phyloP scores from a whole-genome alignment of 2,329 filamentous ascomycete species.

The Beauveria bassiana region DNA sequence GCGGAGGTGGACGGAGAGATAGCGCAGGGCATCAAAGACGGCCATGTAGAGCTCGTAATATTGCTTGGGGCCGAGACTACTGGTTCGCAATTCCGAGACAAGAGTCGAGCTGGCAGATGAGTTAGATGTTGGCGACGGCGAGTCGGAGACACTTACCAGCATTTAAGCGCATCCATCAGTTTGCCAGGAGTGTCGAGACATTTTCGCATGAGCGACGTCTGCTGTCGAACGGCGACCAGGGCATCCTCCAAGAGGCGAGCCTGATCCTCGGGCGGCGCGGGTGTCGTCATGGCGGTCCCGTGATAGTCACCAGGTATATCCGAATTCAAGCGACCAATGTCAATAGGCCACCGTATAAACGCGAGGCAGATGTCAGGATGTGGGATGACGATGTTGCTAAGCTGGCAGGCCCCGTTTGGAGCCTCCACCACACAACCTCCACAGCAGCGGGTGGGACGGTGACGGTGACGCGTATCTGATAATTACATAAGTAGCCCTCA shows the following conservation, averaged over 20 bases:
- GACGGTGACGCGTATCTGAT: not conserved
- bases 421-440: constrained; percentile 1
- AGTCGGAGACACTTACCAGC: constrained; percentile 64
- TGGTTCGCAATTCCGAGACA: constrained; percentile 95
- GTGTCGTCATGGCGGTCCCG: constrained; percentile 35
- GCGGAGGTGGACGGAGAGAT: constrained; percentile 91
- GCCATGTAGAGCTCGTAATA: constrained; percentile 99
- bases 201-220: constrained; percentile 94
- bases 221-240: constrained; percentile 89
- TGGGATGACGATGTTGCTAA: not conserved
- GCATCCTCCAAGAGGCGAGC: constrained; percentile 96
- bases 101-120: constrained; percentile 71
- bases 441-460: not conserved
- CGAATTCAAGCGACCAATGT: constrained; percentile 33
- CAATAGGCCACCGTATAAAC: not conserved
- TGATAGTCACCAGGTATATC: constrained; percentile 21
- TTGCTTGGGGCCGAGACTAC: constrained; percentile 95
- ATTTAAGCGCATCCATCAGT: constrained; percentile 99
- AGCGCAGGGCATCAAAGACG: constrained; percentile 93
- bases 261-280: constrained; percentile 67
- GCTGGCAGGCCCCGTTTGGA: constrained; percentile 1
- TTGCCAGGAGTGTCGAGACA: constrained; percentile 95
- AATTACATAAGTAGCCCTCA: too few species aligned
- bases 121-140: not conserved
- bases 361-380: not conserved